These are phyloP conservation scores for Phytophthora pluvialis DNA, from an alignment of 352 stramenopile species.

Conservation along the genomic window DNA sequence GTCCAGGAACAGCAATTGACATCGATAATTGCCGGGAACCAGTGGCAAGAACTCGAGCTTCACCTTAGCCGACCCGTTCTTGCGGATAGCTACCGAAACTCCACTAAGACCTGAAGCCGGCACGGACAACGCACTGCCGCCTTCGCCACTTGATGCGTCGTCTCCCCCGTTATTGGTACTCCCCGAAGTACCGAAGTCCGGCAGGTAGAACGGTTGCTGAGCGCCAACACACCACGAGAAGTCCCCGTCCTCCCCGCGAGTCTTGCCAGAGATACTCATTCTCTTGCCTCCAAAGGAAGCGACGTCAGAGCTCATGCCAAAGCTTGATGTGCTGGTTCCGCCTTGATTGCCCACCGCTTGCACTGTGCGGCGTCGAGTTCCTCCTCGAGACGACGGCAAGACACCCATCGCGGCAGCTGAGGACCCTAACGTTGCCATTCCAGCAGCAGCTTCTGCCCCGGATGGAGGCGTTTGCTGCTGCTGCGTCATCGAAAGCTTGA, in stretches of 20 bases:
- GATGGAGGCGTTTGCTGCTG: slow-evolving; percentile 17
- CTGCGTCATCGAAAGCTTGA: slow-evolving; percentile 81
- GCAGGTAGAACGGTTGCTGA: slow-evolving; percentile 79
- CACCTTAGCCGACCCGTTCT: slow-evolving; percentile 63
- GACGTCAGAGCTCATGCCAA: slow-evolving; percentile 13
- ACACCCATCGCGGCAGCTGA: background rate
- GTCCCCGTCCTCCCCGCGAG: slow-evolving; percentile 45
- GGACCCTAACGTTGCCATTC: background rate
- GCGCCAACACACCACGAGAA: slow-evolving; percentile 67
- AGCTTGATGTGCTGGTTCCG: slow-evolving; percentile 8
- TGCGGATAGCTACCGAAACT: slow-evolving; percentile 45
- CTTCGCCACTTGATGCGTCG: slow-evolving; percentile 9
- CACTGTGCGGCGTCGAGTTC: slow-evolving; percentile 20
- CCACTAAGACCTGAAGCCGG: slow-evolving; percentile 25
- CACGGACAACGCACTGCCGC: slow-evolving; percentile 9
- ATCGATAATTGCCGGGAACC: slow-evolving; percentile 88
- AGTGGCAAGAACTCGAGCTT: slow-evolving; percentile 92
- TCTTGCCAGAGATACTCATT: slow-evolving; percentile 24
- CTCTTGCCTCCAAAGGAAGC: slow-evolving; percentile 8
- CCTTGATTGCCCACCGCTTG: slow-evolving; percentile 6
- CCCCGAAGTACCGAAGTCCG: slow-evolving; percentile 55
- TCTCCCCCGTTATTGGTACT: slow-evolving; percentile 31
- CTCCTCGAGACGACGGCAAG: slow-evolving; percentile 17
- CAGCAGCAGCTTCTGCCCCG: slow-evolving; percentile 7
- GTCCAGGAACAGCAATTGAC: slow-evolving; percentile 92